Evolutionary conservation across 2,329 filamentous ascomycete genomes (phyloP).

Genomic region (Fusarium decemcellulare): DNA sequence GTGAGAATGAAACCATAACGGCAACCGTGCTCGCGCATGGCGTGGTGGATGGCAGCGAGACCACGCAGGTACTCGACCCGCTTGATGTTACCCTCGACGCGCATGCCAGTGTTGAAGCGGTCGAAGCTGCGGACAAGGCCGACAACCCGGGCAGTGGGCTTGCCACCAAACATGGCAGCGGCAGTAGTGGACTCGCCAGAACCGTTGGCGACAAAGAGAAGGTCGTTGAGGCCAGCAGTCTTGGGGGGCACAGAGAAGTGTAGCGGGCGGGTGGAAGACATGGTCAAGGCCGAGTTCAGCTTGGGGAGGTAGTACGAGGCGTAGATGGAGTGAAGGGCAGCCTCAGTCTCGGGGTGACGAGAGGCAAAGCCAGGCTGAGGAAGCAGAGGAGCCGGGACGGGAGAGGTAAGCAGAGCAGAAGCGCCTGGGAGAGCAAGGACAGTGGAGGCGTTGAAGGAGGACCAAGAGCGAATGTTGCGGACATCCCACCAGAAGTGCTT

Average conservation of each 20-base stretch:
- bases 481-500: slow-evolving; percentile 98
- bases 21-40: slow-evolving; percentile 94
- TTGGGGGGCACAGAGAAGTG: slow-evolving; percentile 62
- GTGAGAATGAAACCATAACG: slow-evolving; percentile 97
- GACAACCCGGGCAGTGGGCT: slow-evolving; percentile 73
- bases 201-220: slow-evolving; percentile 76
- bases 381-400: slow-evolving; percentile 74
- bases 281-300: slow-evolving; percentile 85
- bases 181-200: slow-evolving; percentile 70
- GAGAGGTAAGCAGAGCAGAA: slow-evolving; percentile 78
- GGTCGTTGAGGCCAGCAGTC: slow-evolving; percentile 60
- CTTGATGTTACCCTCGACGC: slow-evolving; percentile 85
- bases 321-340: slow-evolving; percentile 81
- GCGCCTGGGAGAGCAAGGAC: slow-evolving; percentile 82
- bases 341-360: slow-evolving; percentile 83
- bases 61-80: slow-evolving; percentile 91
- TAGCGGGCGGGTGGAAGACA: slow-evolving; percentile 78
- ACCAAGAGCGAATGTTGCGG: slow-evolving; percentile 88
- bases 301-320: slow-evolving; percentile 86
- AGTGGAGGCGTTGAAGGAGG: slow-evolving; percentile 79
- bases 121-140: slow-evolving; percentile 94
- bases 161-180: slow-evolving; percentile 63
- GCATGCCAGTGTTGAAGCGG: slow-evolving; percentile 96
- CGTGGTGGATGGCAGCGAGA: slow-evolving; percentile 87
- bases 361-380: slow-evolving; percentile 69